Percentiles rank a stretch among this genome's conserved stretches.
These are phyloP conservation scores for Saturnispora zaruensis DNA, from an alignment of 805 yeast species.

Conservation along the genomic window DNA sequence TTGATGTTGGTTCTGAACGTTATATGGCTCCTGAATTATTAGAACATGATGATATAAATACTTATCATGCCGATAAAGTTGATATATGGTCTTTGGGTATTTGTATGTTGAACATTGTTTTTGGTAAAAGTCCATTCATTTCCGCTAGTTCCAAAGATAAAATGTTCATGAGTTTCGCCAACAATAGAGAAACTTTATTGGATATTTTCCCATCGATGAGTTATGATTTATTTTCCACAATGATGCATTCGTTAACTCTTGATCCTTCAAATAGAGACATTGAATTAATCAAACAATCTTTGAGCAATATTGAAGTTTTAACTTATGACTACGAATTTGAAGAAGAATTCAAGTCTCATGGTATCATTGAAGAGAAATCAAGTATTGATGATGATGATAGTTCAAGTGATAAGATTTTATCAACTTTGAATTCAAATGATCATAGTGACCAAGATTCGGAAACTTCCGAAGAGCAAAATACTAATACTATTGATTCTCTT, in stretches of 20 bases:
- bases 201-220: conserved; percentile 89
- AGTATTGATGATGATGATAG: background rate
- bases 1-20: conserved; percentile 83
- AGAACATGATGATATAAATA: conserved; percentile 43
- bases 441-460: background rate
- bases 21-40: conserved; percentile 94
- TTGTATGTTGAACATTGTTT: conserved; percentile 73
- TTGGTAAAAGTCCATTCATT: conserved; percentile 80
- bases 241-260: conserved; percentile 67
- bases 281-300: conserved; percentile 47
- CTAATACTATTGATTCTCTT: background rate
- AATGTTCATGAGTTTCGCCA: conserved; percentile 75
- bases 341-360: conserved; percentile 17
- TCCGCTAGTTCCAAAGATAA: conserved; percentile 72
- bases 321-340: conserved; percentile 74
- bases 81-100: conserved; percentile 90
- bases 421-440: background rate
- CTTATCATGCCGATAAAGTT: conserved; percentile 71
- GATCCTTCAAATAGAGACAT: conserved; percentile 83
- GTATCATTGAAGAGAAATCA: conserved; percentile 12
- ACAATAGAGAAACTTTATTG: conserved; percentile 80
- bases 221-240: conserved; percentile 75
- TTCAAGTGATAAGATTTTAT: background rate
- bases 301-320: conserved; percentile 52
- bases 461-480: background rate